Conservation (phyloP, 2,329 filamentous ascomycete genomes). For the Alternaria gaisen region DNA sequence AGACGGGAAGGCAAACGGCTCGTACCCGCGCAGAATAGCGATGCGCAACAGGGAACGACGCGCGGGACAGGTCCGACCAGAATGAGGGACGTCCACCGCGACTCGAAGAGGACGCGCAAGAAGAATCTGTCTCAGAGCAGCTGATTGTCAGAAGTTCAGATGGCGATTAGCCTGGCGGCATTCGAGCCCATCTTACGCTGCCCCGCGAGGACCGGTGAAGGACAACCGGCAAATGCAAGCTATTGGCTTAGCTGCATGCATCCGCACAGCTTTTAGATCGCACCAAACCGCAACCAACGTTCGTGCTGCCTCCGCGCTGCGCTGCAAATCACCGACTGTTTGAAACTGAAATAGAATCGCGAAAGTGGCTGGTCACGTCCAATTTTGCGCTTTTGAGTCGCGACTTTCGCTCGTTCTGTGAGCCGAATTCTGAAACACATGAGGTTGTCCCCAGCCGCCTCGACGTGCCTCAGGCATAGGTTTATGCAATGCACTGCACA, state of each 20-base stretch:
- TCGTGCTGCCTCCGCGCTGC: conserved; percentile 20
- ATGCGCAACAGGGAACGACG: conserved; percentile 34
- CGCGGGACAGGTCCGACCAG: conserved; percentile 32
- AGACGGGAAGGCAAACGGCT: conserved; percentile 29
- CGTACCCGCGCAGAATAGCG: conserved; percentile 28
- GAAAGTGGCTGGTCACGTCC: conserved; percentile 19
- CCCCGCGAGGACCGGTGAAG: conserved; percentile 51
- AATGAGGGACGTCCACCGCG: conserved; percentile 34
- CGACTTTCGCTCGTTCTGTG: conserved; percentile 4
- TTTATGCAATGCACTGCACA: conserved; percentile 40
- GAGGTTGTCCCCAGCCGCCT: conserved; percentile 11
- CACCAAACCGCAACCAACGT: conserved; percentile 41
- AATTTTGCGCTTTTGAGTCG: neutral
- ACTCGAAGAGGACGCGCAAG: conserved; percentile 43
- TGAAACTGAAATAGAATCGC: conserved; percentile 20
- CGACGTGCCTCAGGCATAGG: conserved; percentile 38
- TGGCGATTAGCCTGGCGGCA: conserved; percentile 32
- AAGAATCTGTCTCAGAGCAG: conserved; percentile 40
- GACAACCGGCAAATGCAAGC: conserved; percentile 36
- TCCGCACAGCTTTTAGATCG: conserved; percentile 41
- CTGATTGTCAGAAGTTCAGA: conserved; percentile 39
- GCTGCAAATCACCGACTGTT: conserved; percentile 33
- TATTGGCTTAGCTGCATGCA: conserved; percentile 46
- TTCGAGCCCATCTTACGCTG: conserved; percentile 40
- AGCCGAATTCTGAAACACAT: conserved; percentile 6